These are phyloP conservation scores for Monilinia fructicola DNA, from an alignment of 2,329 filamentous ascomycete species.

Conservation along the genomic window DNA sequence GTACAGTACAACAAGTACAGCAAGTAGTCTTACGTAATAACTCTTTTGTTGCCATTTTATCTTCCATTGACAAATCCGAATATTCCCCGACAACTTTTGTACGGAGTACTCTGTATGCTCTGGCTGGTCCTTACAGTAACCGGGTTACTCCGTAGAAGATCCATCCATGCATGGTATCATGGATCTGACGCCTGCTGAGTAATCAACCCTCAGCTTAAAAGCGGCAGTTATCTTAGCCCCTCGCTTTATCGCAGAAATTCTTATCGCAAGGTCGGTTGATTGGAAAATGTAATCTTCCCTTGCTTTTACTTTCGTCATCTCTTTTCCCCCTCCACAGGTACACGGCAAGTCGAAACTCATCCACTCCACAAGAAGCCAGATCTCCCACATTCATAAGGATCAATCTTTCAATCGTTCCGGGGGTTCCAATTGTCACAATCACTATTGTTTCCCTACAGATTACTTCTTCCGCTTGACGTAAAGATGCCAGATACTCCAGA, in stretches of 20 bases:
- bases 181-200: background rate
- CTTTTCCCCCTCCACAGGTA: background rate
- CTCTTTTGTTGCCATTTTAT: too few relatives aligned
- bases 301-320: background rate
- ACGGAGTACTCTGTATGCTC: too few relatives aligned
- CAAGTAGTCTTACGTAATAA: too few relatives aligned
- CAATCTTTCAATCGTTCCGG: background rate
- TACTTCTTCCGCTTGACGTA: background rate
- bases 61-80: too few relatives aligned
- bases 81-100: too few relatives aligned
- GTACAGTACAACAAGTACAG: too few relatives aligned
- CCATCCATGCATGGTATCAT: too few relatives aligned
- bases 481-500: conserved; percentile 21
- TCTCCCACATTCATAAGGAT: background rate
- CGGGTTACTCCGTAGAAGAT: too few relatives aligned
- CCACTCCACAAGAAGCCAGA: background rate
- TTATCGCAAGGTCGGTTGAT: background rate
- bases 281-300: background rate
- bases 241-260: conserved; percentile 12
- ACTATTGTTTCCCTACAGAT: background rate
- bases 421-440: background rate
- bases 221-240: background rate
- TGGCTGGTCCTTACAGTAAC: too few relatives aligned
- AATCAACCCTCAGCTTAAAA: background rate
- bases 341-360: background rate